Evolutionary conservation across 116 monocot genomes (phyloP).

Genomic region (Dioscorea cayenensis): DNA sequence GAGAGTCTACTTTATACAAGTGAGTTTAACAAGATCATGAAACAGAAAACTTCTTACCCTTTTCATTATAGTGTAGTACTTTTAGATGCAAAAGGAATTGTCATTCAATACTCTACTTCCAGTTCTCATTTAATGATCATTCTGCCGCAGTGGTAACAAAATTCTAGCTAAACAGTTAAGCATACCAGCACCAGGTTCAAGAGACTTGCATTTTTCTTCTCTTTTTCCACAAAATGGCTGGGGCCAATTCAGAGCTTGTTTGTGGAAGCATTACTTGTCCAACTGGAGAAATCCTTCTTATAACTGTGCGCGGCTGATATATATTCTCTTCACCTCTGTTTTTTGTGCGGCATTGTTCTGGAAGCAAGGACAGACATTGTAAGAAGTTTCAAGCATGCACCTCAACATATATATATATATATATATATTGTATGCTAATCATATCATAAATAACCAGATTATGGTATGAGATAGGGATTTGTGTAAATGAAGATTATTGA

Average conservation of each 20-base stretch:
- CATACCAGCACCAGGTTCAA: conserved; percentile 1
- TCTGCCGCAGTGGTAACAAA: not conserved
- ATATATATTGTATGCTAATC: too few relatives aligned
- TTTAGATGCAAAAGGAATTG: too few relatives aligned
- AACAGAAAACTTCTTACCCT: too few relatives aligned
- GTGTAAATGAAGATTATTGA: too few relatives aligned
- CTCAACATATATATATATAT: too few relatives aligned
- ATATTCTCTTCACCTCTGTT: not conserved
- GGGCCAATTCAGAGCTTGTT: conserved; percentile 2
- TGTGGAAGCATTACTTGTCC: conserved; percentile 5
- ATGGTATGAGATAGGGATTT: conserved; percentile 3
- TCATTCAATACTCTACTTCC: too few relatives aligned
- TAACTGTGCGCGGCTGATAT: not conserved
- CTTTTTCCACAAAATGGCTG: not conserved
- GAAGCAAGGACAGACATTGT: not conserved
- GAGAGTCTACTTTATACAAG: not conserved
- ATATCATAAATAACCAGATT: too few relatives aligned
- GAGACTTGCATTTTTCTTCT: not conserved
- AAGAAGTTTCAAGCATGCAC: too few relatives aligned
- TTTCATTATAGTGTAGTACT: too few relatives aligned
- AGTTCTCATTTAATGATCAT: not conserved
- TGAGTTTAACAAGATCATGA: not conserved
- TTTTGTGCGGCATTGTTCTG: conserved; percentile 1
- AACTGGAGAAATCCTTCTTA: conserved; percentile 6
- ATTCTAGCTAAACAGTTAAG: not conserved